Base-by-base conservation (phyloP, 2,329 filamentous ascomycete genomes). In the Cytospora leucostoma region DNA sequence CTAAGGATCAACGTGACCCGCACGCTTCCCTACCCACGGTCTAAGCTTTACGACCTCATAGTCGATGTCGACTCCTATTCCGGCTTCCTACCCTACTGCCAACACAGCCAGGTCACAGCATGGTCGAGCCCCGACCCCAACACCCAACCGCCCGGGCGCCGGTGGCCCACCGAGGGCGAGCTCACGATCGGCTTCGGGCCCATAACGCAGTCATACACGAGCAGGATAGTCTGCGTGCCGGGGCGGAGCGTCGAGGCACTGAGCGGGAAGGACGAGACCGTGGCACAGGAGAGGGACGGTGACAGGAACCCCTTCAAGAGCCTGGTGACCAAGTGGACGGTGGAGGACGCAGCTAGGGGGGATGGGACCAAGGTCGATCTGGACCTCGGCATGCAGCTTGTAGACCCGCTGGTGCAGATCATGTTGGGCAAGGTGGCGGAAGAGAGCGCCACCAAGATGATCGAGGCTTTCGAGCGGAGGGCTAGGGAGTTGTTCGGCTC, bases 1-100 rank as follows among this genome's bases (percentile, higher is more conserved):
- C 37, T 65, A 17, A 54, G 51, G 52, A 66, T 98, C 63, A 86
- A 84, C 58, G 93, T 92, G 12, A 82, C 83, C 21, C 90, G 92
- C 66, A 89, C 83, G 4, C 88, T 98, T 15, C 90, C 91, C 15
- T 96, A 96, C 80, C 78, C 88, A 0, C 80, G 87, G 37, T 71
- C 76, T 5, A 80, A 86, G 1, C 87, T 99, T 69, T 99, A 95
- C 84, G 81, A 82, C 68, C 84, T 97, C 61, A 93, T 99, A 75
- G 88, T 93, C 77, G 92, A 97, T 76, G 88, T 99, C 68, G 86
- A 92, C 75, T 87, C 86, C 67, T 99, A 99, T 84, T 80, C 84
- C 44, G 75, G 81, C 68, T 99, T 98, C 81, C 86, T 99, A n/a
- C 95, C 95, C 12, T 97, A 96, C 83, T 96, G 94, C 78, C 84